Base-by-base conservation (phyloP, 352 stramenopile species). In the Pythium myriotylum region DNA sequence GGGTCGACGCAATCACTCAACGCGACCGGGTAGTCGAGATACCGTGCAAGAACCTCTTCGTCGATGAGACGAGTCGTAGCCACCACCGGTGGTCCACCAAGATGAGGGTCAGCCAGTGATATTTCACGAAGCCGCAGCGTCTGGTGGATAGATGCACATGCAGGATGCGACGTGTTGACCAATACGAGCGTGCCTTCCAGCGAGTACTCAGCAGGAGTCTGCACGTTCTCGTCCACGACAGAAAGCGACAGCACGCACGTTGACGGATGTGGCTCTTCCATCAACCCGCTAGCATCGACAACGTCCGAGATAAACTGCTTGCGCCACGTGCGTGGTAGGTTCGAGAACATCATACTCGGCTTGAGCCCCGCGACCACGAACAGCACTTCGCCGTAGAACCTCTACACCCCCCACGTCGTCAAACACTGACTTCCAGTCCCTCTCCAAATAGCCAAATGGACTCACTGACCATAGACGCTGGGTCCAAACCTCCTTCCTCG, bases 371-470 rank as follows among this genome's bases (percentile, higher is more conserved):
- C 49, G 9, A 88, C 67, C 4, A 86, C 47, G 55, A 93, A 93
- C 17, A 89, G 64, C 54, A 91, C 74, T 68, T 93, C 84, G 4
- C 84, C 84, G 62, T 79, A 91, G 67, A 91, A 92, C 24, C 41
- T 37, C 54, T 61, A 37, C 0, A 41, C 2, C 7, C 2, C n/a
- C 26, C 29, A 56, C 29, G 29, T 35, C 29, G 29, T 35, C 29
- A 5, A 35, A 35, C 10, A 35, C 29, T n/a, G n/a, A n/a, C n/a
- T n/a, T n/a, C n/a, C n/a, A n/a, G 10, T 35, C 29, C 29, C 29
- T 10, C 5, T 5, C 29, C 29, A 20, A 16, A 57, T 16, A 51
- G 58, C n/a, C 8, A 10, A 35, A 47, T 22, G 58, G 40, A n/a
- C 29, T 10, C 29, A 48, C 51, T 14, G 26, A 81, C 74, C 79